Percentiles rank a stretch among this genome's conserved stretches.
Evolutionary conservation across 148 eudicot genomes (phyloP).

Genomic region (Agrostemma githago): DNA sequence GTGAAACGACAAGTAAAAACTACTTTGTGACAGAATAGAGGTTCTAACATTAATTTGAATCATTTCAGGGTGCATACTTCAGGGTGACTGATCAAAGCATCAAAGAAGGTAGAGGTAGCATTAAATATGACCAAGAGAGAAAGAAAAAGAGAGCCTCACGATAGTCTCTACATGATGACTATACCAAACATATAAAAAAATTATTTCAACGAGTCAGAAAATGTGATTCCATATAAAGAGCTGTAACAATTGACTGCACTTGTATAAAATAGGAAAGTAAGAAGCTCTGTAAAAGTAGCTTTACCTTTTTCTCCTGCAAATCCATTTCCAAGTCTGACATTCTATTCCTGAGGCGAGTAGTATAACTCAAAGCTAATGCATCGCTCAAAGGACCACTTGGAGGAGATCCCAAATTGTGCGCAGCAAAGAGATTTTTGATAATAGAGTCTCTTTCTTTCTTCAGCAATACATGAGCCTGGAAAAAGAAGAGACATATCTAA

Average conservation of each 20-base stretch:
- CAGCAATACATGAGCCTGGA: constrained; percentile 51
- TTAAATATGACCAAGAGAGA: neutral
- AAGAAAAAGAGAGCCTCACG: neutral
- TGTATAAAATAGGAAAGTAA: constrained; percentile 1
- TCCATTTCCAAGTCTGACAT: constrained; percentile 56
- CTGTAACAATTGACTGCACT: neutral
- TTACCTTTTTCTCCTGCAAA: constrained; percentile 71
- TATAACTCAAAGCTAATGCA: constrained; percentile 53
- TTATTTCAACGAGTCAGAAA: neutral
- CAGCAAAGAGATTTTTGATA: constrained; percentile 52
- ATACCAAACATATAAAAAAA: neutral
- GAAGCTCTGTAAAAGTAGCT: neutral
- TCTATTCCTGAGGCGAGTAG: constrained; percentile 48
- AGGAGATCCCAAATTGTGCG: constrained; percentile 63
- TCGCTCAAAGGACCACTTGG: constrained; percentile 53
- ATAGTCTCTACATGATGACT: neutral
- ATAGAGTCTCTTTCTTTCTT: constrained; percentile 69
- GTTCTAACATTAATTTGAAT: neutral
- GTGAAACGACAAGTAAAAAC: neutral
- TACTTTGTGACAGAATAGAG: neutral
- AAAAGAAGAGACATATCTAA: constrained; percentile 23
- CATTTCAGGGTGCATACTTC: neutral
- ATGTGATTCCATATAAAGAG: neutral
- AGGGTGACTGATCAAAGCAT: neutral
- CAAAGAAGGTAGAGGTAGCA: neutral